Conservation (phyloP, 345 rosid genomes). For the Melastoma malabathricum region DNA sequence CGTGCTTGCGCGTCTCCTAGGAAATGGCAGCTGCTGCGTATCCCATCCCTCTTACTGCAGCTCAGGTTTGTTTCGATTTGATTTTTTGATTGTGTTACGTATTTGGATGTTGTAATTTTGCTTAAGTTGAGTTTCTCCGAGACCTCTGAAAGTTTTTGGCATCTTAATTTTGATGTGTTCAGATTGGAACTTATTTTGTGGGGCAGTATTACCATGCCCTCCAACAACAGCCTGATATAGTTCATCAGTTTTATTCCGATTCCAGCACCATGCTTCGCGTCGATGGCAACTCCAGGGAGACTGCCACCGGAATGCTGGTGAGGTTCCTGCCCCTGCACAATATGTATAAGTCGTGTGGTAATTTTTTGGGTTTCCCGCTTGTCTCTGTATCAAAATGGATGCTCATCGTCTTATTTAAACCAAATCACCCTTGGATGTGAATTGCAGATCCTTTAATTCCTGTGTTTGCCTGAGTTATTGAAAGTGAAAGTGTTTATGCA, state of each 20-base stretch:
- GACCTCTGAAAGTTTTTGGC: constrained; percentile 1
- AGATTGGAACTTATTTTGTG: constrained; percentile 95
- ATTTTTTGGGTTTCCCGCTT: constrained; percentile 1
- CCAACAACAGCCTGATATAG: constrained; percentile 73
- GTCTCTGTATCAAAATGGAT: too few relatives aligned
- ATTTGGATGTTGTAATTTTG: not conserved
- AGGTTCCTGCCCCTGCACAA: not conserved
- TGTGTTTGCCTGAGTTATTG: too few relatives aligned
- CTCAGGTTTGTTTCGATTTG: constrained; percentile 15
- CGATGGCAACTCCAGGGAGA: constrained; percentile 53
- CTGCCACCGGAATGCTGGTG: constrained; percentile 77
- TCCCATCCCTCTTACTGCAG: constrained; percentile 27
- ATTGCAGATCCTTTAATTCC: too few relatives aligned
- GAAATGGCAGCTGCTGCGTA: constrained; percentile 14
- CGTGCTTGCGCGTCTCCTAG: too few relatives aligned
- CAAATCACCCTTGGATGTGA: too few relatives aligned
- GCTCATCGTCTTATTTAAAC: too few relatives aligned
- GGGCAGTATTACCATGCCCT: constrained; percentile 87
- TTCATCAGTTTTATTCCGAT: constrained; percentile 80
- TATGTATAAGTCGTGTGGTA: not conserved
- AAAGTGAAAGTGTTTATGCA: too few relatives aligned
- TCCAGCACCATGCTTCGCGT: constrained; percentile 62
- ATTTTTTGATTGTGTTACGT: not conserved
- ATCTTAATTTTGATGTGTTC: not conserved
- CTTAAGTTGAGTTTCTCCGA: not conserved